Base-by-base conservation (phyloP, 108 stramenopile species). In the Fistulifera pelliculosa region DNA sequence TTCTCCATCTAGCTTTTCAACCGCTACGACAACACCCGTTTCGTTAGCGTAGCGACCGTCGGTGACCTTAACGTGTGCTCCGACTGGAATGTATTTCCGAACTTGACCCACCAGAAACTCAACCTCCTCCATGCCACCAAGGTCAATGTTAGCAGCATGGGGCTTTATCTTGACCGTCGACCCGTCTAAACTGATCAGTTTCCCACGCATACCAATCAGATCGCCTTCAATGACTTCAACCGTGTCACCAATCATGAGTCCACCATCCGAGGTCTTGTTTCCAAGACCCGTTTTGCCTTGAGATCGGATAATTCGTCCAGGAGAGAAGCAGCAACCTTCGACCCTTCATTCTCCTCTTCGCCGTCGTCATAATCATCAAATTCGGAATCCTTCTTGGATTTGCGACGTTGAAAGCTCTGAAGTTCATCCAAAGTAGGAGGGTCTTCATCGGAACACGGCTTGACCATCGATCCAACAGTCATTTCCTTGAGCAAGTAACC, bases 401-500 rank as follows among this genome's bases (percentile, higher is more conserved):
- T 87, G 21, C 85, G 79, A 44, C 72, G 74, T 35, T 87, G 69
- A 66, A 99, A 96, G 26, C 77, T 28, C 51, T 90, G 90, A 24
- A 99, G 66, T 68, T 97, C 98, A 62, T 96, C 95, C 44, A 97
- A 59, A 15, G 83, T 96, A 0, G 98, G 98, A 24, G 85, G 77
- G 38, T 93, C 84, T 56, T 94, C 92, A 41, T 83, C 86, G 28
- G 74, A 64, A 54, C 78, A 81, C 14, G 85, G 79, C 68, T 89
- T 89, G 24, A 94, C 81, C 68, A 96, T 74, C 35, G 83, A 82
- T 58, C 85, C 86, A 41, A 95, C 88, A 18, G 89, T 88, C 17
- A 97, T 86, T 69, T 95, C 93, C 66, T 95, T 97, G 39, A 96
- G 42, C 54, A 94, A 48, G 63, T 95, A 99, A 35, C 98, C 96